These are phyloP conservation scores for Solanum boliviense DNA, from an alignment of 257 asterid genomes.

Conservation along the genomic window DNA sequence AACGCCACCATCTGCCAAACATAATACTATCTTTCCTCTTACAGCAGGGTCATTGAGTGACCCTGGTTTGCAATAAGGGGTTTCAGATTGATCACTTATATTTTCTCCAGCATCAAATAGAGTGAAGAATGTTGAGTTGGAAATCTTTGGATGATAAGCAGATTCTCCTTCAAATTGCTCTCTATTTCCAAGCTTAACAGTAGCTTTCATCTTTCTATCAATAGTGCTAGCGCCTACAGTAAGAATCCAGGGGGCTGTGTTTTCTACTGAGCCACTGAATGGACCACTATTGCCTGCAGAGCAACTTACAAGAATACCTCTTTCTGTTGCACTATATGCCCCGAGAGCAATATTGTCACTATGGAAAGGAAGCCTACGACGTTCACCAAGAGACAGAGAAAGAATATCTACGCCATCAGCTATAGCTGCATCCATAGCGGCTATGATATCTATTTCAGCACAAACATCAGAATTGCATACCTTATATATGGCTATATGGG, in stretches of 20 bases:
- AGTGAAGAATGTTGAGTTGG: constrained; percentile 1
- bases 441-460: constrained; percentile 15
- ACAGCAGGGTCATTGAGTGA: constrained; percentile 10
- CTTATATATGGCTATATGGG: constrained; percentile 46
- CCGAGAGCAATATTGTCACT: constrained; percentile 20
- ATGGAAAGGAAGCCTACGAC: not conserved
- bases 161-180: constrained; percentile 22
- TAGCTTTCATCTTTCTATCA: constrained; percentile 25
- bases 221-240: constrained; percentile 42
- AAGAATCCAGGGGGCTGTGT: constrained; percentile 40
- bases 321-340: constrained; percentile 28
- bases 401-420: constrained; percentile 31
- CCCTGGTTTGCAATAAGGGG: constrained; percentile 4
- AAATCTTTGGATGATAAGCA: constrained; percentile 11
- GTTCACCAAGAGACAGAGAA: constrained; percentile 18
- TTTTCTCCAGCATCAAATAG: constrained; percentile 20
- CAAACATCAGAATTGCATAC: constrained; percentile 11
- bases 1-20: constrained; percentile 2
- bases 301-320: constrained; percentile 34
- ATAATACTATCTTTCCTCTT: constrained; percentile 35
- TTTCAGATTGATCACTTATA: not conserved
- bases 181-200: constrained; percentile 19
- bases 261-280: not conserved
- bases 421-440: constrained; percentile 40
- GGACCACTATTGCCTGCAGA: constrained; percentile 28